phyloP scores from a whole-genome alignment of 78 protist genomes.

The Emiliania huxleyi region DNA sequence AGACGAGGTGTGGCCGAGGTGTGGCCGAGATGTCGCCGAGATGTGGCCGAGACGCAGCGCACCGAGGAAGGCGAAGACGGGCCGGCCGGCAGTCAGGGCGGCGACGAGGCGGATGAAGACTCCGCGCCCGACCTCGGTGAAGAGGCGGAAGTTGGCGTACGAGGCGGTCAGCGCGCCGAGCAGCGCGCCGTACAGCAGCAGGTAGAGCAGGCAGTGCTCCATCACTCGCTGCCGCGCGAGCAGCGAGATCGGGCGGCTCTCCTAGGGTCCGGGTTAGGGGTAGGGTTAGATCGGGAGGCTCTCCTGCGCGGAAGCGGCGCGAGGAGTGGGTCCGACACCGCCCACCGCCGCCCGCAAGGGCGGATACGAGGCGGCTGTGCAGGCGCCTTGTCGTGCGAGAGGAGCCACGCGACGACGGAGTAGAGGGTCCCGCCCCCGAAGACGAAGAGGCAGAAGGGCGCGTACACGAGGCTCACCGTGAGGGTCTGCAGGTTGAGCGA shows the following conservation, averaged over 20 bases:
- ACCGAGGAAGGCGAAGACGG: neutral
- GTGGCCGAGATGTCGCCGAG: too few species aligned
- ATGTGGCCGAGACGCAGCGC: neutral
- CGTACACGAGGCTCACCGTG: neutral
- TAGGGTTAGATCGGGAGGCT: too few species aligned
- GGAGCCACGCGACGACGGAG: neutral
- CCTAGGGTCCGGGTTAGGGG: too few species aligned
- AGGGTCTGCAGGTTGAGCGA: neutral
- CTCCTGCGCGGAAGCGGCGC: too few species aligned
- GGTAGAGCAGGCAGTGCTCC: neutral
- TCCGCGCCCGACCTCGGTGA: neutral
- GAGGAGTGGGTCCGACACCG: too few species aligned
- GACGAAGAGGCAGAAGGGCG: neutral
- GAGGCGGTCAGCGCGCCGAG: neutral
- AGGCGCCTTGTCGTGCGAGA: neutral
- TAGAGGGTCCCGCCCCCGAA: neutral
- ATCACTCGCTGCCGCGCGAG: neutral
- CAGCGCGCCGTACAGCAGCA: neutral
- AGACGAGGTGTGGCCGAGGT: too few species aligned
- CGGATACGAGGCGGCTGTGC: too few species aligned
- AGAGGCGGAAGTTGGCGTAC: neutral
- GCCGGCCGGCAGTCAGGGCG: conserved; percentile 28
- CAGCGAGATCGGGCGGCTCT: neutral
- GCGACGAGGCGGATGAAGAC: neutral
- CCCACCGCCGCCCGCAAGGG: too few species aligned